Percentiles rank a stretch among this genome's conserved stretches.
Conservation (phyloP, 208 protist genomes). For the Trypanosoma cruzi region DNA sequence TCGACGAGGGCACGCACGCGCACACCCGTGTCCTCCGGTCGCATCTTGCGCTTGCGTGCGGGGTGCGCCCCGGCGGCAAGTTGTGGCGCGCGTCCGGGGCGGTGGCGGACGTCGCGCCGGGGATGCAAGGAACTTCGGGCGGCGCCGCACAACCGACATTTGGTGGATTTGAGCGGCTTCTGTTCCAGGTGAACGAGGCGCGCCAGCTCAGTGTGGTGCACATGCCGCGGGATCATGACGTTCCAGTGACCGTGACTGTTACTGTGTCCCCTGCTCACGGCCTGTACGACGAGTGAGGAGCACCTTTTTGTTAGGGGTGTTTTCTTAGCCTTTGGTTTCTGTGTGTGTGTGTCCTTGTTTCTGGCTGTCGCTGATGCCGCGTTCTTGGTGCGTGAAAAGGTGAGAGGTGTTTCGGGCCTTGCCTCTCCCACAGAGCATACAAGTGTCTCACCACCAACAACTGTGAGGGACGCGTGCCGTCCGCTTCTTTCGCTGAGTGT, state of each 20-base stretch:
- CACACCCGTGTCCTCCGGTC: constrained; percentile 61
- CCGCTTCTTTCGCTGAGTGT: too few relatives aligned
- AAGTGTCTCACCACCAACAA: not conserved
- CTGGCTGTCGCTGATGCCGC: not conserved
- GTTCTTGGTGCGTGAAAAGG: constrained; percentile 5
- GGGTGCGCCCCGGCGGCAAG: constrained; percentile 26
- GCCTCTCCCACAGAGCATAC: not conserved
- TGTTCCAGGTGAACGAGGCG: constrained; percentile 72
- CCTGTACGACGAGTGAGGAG: constrained; percentile 27
- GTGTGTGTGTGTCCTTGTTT: not conserved
- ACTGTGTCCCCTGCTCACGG: constrained; percentile 58
- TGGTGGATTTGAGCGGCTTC: constrained; percentile 74
- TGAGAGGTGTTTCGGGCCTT: not conserved
- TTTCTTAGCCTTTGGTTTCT: not conserved
- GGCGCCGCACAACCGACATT: constrained; percentile 22
- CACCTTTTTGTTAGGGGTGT: not conserved
- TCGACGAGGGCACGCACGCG: not conserved
- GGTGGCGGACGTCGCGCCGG: constrained; percentile 16
- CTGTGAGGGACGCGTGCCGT: too few relatives aligned
- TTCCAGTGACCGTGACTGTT: constrained; percentile 69
- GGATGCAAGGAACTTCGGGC: not conserved
- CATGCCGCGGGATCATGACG: constrained; percentile 57
- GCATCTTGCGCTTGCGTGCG: constrained; percentile 71
- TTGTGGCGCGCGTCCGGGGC: constrained; percentile 18
- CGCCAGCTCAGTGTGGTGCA: constrained; percentile 77